phyloP scores from a whole-genome alignment of 257 asterid genomes.

The Echium plantagineum region DNA sequence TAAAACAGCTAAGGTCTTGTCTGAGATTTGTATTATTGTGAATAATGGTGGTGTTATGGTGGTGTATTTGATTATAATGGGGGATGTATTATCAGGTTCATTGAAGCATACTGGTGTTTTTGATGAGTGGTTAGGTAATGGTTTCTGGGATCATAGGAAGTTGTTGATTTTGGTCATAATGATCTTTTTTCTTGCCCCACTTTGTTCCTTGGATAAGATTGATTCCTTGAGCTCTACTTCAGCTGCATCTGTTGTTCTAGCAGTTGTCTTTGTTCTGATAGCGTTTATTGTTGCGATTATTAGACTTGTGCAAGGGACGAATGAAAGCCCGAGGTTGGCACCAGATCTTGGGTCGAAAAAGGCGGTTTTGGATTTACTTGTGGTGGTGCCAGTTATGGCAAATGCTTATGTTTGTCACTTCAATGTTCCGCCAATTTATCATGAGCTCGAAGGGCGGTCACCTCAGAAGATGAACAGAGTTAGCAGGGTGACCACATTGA shows the following conservation, averaged over 20 bases:
- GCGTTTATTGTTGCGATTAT: conserved; percentile 48
- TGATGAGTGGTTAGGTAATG: conserved; percentile 84
- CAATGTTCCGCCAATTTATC: conserved; percentile 84
- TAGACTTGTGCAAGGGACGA: conserved; percentile 69
- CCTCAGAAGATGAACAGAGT: conserved; percentile 75
- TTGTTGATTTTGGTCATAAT: conserved; percentile 49
- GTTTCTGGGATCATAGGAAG: conserved; percentile 86
- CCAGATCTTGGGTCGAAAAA: conserved; percentile 77
- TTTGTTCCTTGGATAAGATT: conserved; percentile 71
- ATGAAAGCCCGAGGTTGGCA: conserved; percentile 65
- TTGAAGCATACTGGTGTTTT: conserved; percentile 70
- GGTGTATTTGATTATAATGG: conserved; percentile 84
- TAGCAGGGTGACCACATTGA: conserved; percentile 62
- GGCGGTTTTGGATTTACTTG: conserved; percentile 78
- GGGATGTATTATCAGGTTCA: conserved; percentile 93
- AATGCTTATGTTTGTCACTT: conserved; percentile 94
- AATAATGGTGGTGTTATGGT: conserved; percentile 83
- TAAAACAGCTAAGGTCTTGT: conserved; percentile 41
- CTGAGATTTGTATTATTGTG: conserved; percentile 72
- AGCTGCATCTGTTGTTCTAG: conserved; percentile 96
- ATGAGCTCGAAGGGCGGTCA: conserved; percentile 70
- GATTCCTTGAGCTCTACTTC: conserved; percentile 80
- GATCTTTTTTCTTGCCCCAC: conserved; percentile 72
- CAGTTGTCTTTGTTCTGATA: conserved; percentile 67
- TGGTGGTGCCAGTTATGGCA: conserved; percentile 92